Evolutionary conservation across 2,329 filamentous ascomycete genomes (phyloP), one percentile per base, ranked within the genome.

Genomic region (Nigrograna mackinnonii): DNA sequence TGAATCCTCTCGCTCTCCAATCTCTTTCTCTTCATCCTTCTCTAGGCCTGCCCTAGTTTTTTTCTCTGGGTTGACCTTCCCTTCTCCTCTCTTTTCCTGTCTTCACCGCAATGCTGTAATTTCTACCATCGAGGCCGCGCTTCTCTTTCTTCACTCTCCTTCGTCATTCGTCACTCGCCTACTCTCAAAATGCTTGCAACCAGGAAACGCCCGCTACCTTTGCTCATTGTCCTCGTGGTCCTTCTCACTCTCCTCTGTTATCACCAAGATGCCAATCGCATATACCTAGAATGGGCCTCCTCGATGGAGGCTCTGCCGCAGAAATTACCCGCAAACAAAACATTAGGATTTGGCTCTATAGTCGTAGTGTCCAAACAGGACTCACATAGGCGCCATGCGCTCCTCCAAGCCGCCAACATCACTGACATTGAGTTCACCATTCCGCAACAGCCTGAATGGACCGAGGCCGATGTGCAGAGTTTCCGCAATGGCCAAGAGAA

Each of bases 381-480:
- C 31, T 73, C 70, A 7, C 52, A 64, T 6, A 65, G 71, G n/a
- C 65, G 69, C 28, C 60, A 67, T 28, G 52, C 65, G 26, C 64
- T 74, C 20, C 45, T 72, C 20, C 64, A 72, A 36, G 67, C 68
- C 32, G 65, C 69, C 40, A 72, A 72, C 40, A 63, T 73, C 30
- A 72, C 71, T 44, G 62, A 67, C 26, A 55, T 74, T 38, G 62
- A 72, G 40, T 59, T 74, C 43, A 71, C 64, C 36, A 71, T 74
- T 30, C 71, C 71, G 3, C 31, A 49, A 11, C 71, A 74, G 48
- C 70, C 71, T 18, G 40, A 52, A 5, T 74, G 70, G 70, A 71
- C 68, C 12, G 66, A 72, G 16, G 57, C 60, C 40, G 67, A 74
- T 31, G 55, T 73, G 35, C 47, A 64, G n/a, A 52, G 56, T 16